Conservation (phyloP, 352 stramenopile species). For the Globisporangium emineosum region DNA sequence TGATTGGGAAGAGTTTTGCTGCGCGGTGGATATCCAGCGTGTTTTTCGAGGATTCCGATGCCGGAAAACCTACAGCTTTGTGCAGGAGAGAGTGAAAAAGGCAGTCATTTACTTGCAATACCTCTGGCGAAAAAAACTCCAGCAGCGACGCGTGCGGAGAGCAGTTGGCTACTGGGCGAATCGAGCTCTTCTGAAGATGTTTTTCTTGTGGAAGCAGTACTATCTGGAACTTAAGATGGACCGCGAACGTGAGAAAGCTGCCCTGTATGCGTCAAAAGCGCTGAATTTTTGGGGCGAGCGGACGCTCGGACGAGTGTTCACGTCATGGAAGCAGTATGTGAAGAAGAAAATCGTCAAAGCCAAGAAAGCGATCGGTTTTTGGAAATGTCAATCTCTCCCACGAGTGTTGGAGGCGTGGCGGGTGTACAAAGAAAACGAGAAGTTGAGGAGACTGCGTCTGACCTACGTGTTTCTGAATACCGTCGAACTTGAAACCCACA, state of each 20-base stretch:
- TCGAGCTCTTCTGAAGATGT: slow-evolving; percentile 45
- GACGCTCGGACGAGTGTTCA: slow-evolving; percentile 42
- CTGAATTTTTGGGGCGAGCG: slow-evolving; percentile 62
- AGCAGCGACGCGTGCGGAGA: slow-evolving; percentile 44
- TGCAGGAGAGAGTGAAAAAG: slow-evolving; percentile 29
- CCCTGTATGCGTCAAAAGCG: slow-evolving; percentile 39
- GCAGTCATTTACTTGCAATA: slow-evolving; percentile 60
- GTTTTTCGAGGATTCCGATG: slow-evolving; percentile 38
- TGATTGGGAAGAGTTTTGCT: slow-evolving; percentile 49
- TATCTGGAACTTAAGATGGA: slow-evolving; percentile 19
- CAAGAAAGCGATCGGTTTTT: slow-evolving; percentile 65
- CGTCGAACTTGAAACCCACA: slow-evolving; percentile 62
- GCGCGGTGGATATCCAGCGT: slow-evolving; percentile 59
- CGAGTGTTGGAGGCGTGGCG: slow-evolving; percentile 57
- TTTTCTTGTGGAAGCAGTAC: slow-evolving; percentile 43
- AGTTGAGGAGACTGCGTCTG: slow-evolving; percentile 33
- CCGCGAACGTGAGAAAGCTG: slow-evolving; percentile 26
- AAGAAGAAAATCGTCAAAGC: slow-evolving; percentile 36
- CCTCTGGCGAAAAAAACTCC: slow-evolving; percentile 43
- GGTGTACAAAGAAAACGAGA: slow-evolving; percentile 23
- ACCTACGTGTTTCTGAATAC: slow-evolving; percentile 60
- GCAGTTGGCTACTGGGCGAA: slow-evolving; percentile 65
- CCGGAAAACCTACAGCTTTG: slow-evolving; percentile 39
- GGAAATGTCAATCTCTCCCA: slow-evolving; percentile 63
- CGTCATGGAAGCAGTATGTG: slow-evolving; percentile 39